Base-by-base conservation (phyloP, 495 filamentous ascomycete species). In the Xylaria flabelliformis region DNA sequence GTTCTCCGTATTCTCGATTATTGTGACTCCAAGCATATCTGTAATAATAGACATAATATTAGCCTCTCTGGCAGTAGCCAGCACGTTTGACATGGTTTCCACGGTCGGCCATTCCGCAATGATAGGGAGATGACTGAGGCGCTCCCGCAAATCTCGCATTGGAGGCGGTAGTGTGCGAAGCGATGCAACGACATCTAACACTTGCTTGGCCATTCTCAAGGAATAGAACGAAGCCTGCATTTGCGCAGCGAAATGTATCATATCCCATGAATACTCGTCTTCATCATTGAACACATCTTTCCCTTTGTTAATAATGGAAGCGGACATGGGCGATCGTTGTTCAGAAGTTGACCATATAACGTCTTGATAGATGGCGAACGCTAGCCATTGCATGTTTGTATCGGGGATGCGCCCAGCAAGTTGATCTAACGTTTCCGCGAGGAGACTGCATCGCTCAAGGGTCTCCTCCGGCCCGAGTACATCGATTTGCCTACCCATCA, bases 141-240 rank as follows among this genome's bases (percentile, higher is more conserved):
- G 8, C 34, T 72, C 44, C 26, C 61, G 68, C 53, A 79, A 56
- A 72, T 75, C 39, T 10, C 50, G 72, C 19, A 71, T 53, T 13
- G 69, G 44, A 17, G 67, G 50, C 12, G 75, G 69, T 42, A 76
- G 41, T 56, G 42, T 55, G 34, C n/a, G 44, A 58, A 75, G 74
- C 41, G 53, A 72, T 3, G 46, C 26, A 44, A 78, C 73, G 19
- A 85, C 73, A 3, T 77, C 71, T 10, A 90, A 64, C 1, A 90
- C 76, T 71, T 94, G 91, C 42, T 83, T 82, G 3, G 90, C 74
- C 70, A 93, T 90, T 36, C 91, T 85, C 0, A 94, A 74, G 0
- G 91, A 92, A 73, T 93, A 94, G 8, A 87, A 80, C 4, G 85
- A 85, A 3, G 88, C 88, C 39, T 92, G 88, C 0, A 89, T 77